Conservation (phyloP, 192 early-diverging fungal genomes). For the Umbelopsis vinacea region DNA sequence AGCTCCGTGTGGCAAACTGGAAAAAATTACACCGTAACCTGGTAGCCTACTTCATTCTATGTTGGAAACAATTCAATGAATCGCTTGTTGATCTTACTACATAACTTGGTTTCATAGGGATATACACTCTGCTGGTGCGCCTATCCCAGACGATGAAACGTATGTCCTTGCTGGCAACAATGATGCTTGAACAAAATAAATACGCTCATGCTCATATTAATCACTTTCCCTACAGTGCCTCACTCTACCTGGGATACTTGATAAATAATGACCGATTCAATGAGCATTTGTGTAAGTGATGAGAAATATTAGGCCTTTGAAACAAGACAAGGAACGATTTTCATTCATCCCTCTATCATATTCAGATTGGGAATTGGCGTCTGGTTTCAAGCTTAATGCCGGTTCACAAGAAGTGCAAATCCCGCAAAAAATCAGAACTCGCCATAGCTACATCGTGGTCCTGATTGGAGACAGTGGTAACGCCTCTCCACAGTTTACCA, state of each 20-base stretch:
- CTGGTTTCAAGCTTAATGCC: conserved; percentile 21
- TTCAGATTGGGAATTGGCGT: conserved; percentile 18
- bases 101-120: neutral
- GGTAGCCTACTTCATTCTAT: neutral
- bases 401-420: conserved; percentile 24
- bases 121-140: neutral
- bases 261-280: conserved; percentile 16
- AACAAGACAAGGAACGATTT: neutral
- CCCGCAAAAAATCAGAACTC: conserved; percentile 19
- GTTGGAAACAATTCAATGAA: neutral
- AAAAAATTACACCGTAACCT: conserved; percentile 20
- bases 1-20: conserved; percentile 31
- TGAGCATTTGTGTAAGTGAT: conserved; percentile 31
- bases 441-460: conserved; percentile 29
- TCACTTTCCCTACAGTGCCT: neutral
- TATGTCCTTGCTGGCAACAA: neutral
- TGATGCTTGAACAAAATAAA: neutral
- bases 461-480: conserved; percentile 38
- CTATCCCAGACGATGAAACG: conserved; percentile 28
- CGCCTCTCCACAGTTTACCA: conserved; percentile 26
- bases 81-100: neutral
- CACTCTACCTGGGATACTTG: conserved; percentile 30
- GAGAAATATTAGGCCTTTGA: neutral
- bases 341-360: neutral
- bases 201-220: neutral